Base-by-base conservation (phyloP, 108 stramenopile genomes). In the Stephanodiscus triporus region DNA sequence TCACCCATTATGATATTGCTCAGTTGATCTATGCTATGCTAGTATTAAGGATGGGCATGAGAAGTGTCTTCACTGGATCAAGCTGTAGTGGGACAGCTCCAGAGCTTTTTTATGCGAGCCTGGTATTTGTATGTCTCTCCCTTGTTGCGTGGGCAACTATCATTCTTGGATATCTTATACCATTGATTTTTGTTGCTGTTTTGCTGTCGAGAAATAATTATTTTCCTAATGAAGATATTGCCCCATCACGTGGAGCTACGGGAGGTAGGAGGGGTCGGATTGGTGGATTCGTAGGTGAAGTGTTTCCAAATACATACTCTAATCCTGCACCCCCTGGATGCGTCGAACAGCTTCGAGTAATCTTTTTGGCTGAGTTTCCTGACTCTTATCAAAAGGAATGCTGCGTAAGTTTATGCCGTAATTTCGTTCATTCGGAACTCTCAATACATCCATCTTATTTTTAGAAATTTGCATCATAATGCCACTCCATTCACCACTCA, bases 171-270 rank as follows among this genome's bases (percentile, higher is more conserved):
- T 90, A 90, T 60, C 56, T 88, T 2, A 38, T 88, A 19, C 89
- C 89, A 9, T 87, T 88, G 43, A 80, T 78, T 37, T 57, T 85
- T 24, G 87, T 88, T 20, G 89, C 87, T 6, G 70, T 84, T 20
- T 54, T 88, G 17, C 66, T 90, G 78, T 88, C 89, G n/a, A 74
- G 77, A 45, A 90, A 88, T 60, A 87, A 87, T 22, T 90, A 90
- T 65, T 84, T 82, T 56, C 84, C 87, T 5, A 73, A 79, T 70
- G 65, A 75, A 30, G 74, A 83, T 13, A 47, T 61, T n/a, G 29
- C 68, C 16, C 54, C 68, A 13, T 38, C 57, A 19, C 51, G 55
- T 45, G 82, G 67, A 34, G 70, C 36, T 38, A 54, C 61, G 14
- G 71, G 62, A 53, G 70, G 81, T 38, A 63, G 68, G 11, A 60